Base-by-base conservation (phyloP, 1,284 basidiomycete species). In the Anthracocystis walkeri region DNA sequence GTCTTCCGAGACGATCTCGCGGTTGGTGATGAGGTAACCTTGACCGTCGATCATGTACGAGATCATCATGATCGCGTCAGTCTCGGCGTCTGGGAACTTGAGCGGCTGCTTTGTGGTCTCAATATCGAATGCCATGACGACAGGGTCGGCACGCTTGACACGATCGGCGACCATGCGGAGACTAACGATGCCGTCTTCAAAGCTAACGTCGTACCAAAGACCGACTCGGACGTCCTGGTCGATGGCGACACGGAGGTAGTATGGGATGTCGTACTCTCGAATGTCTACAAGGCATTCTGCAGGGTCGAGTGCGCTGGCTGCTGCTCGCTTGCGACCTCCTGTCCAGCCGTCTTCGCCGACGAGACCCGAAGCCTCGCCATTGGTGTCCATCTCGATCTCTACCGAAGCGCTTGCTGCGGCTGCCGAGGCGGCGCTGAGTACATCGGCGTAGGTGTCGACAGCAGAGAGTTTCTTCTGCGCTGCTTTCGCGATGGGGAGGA, bases 21-120 rank as follows among this genome's bases (percentile, higher is more conserved):
- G 90, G 82, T 99, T 99, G 21, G 95, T 98, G 86, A 99, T 98
- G 70, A 99, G 90, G 83, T 92, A 99, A 0, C 97, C 97, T 85
- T 98, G 93, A 0, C 94, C 94, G 84, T 97, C 94, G 38, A 97
- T 88, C 94, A 97, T 97, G 87, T 96, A 97, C 46, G 97, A 99
- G 77, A 99, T 99, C 97, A 99, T 99, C 96, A 99, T 99, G 81
- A 99, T 94, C 84, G 97, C 95, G 87, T 99, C 97, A 21, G 93
- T 91, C 12, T 92, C 90, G 78, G 94, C 92, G 87, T 99, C 97
- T 0, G 97, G 97, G 84, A 99, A 99, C 86, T 99, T 99, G 84
- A 99, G 91, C 14, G 97, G 97, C 51, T 94, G 93, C 87, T 99
- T 99, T 1, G 95, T 95, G 29, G 94, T 97, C 87, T 99, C 97